Base-by-base conservation (phyloP, 257 asterid genomes). In the Primulina eburnea region DNA sequence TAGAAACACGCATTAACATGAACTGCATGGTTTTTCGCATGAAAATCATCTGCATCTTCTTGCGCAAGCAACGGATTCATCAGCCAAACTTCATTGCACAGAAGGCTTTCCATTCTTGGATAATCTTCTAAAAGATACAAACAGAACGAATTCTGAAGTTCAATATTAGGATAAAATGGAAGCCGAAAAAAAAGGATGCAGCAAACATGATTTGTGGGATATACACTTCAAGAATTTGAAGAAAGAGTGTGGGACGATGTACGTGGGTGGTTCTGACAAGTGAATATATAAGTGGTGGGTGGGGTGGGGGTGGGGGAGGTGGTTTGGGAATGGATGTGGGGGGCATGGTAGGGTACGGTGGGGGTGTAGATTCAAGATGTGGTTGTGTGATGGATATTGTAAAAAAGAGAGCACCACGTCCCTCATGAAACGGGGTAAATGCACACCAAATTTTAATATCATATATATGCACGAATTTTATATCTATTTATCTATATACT, bases 401-500 rank as follows among this genome's bases (percentile, higher is more conserved):
- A 79, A 89, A 82, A 79, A 82, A 21, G 17, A 70, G 83, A 89
- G 81, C 85, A 85, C 16, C 16, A 40, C 87, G 79, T 68, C 84
- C 83, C 86, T 72, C 94, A 92, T 89, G 96, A 89, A 75, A 67
- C 24, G 81, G 69, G 90, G 77, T 91, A 84, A 89, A 86, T 86
- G 95, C 86, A 40, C 17, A 8, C 50, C 1, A 1, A 40, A 1
- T 40, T 40, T 40, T 10, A 40, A 40, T 10, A 40, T 10, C 43
- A 40, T 10, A 9, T 35, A 8, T 8, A 35, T 2, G 10, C 50
- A 40, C 50, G 16, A 10, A 40, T 8, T 0, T 35, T 40, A 9
- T 40, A 40, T 38, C 12, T 38, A 40, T 38, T 2, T 38, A 38
- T 38, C 14, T 32, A 32, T 32, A 24, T 24, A 24, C 26, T 24